Evolutionary conservation across 352 stramenopile species (phyloP).

Genomic region (Globisporangium emineosum): DNA sequence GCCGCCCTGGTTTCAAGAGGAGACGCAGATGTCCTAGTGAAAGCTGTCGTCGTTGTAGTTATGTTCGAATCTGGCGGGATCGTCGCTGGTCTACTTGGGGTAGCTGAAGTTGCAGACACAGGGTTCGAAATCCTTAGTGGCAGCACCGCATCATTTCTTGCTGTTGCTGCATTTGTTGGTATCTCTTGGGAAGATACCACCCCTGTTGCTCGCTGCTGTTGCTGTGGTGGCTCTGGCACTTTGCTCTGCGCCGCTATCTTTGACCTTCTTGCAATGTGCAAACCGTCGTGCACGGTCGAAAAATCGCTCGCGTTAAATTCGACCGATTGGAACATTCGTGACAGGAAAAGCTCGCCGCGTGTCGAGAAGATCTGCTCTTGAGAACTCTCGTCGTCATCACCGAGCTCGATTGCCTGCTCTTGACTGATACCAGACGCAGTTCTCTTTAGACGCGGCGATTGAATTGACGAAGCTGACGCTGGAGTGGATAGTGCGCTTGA

Average conservation of each 20-base stretch:
- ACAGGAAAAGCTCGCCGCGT: slow-evolving; percentile 22
- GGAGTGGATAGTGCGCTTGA: neutral
- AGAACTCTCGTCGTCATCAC: slow-evolving; percentile 15
- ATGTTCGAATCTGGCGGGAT: neutral
- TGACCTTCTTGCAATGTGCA: slow-evolving; percentile 36
- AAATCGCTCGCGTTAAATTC: slow-evolving; percentile 45
- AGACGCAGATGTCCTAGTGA: neutral
- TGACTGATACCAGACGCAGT: slow-evolving; percentile 3
- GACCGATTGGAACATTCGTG: slow-evolving; percentile 37
- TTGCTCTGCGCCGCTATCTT: neutral
- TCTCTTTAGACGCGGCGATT: slow-evolving; percentile 7
- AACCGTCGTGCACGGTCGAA: slow-evolving; percentile 29
- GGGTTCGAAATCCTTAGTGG: neutral
- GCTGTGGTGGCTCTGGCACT: neutral
- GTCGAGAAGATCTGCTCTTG: neutral
- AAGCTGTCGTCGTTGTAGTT: neutral
- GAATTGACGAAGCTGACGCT: neutral
- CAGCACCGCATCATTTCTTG: neutral
- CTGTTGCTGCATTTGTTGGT: neutral
- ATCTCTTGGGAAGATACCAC: neutral
- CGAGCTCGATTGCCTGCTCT: slow-evolving; percentile 15
- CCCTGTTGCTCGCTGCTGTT: neutral
- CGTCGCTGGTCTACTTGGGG: neutral
- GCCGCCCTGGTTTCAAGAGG: neutral
- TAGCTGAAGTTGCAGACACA: neutral